Base-by-base conservation (phyloP, 1,284 basidiomycete species). In the Pyrrhoderma noxium region DNA sequence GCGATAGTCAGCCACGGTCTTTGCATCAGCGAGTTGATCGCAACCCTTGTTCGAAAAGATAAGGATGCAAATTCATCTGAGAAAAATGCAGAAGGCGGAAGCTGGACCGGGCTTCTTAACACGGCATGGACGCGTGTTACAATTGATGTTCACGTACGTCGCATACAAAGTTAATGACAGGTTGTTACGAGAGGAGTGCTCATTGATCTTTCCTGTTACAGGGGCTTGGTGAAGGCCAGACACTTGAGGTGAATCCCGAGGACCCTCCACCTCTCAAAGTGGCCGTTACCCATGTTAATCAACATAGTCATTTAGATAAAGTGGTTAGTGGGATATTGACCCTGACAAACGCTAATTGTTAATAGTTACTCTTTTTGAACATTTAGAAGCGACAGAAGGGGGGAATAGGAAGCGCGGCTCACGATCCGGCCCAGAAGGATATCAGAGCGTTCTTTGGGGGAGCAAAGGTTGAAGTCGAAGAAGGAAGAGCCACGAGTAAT, bases 1-100 rank as follows among this genome's bases (percentile, higher is more conserved):
- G 84, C 82, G 1, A 64, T 93, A 42, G 82, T 91, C 27, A 89
- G 89, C 64, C 89, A 93, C 63, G 89, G 90, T 0, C 65, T 90
- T 38, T 85, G 82, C 63, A 84, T 93, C 38, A 74, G 75, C 47
- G 85, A 89, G 64, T 64, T 84, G 18, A 62, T 85, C 9, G 67
- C 70, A 19, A 73, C 73, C 18, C 61, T 87, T 45, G 58, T 79
- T 49, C 68, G 65, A 56, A 69, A 64, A 57, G 69, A 73, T 54
- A 63, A 65, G 14, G 56, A 55, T 14, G 51, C 45, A 16, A 27
- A 18, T 25, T 59, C 59, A n/a, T n/a, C 38, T 16, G 27, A 11
- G 11, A 31, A 31, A 31, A 53, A 64, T 50, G 59, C 55, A 13
- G 61, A 65, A 0, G 57, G 59, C 7, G 59, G 65, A 43, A 65